Evolutionary conservation across 2,329 filamentous ascomycete species (phyloP), one percentile per base, ranked within the genome.

Genomic region (Stagonosporopsis tanaceti): DNA sequence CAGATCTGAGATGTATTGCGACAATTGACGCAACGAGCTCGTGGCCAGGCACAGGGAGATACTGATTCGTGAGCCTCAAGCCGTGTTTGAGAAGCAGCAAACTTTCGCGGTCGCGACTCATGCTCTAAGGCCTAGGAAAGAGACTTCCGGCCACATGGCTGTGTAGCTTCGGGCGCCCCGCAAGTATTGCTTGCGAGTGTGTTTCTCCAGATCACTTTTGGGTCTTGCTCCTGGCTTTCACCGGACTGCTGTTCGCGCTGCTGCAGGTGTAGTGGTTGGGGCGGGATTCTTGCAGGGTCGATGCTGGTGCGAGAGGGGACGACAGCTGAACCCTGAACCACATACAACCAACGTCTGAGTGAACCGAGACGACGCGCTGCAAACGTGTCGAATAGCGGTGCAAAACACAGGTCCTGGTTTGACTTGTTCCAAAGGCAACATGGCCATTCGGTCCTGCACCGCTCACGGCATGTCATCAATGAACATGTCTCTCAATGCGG

Each of bases 51-150:
- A 44, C 39, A 34, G 32, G 34, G 45, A 22, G 39, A 24, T 17
- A 28, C 45, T 50, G 44, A 50, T 40, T 50, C 54, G 38, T 53
- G 20, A 6, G 15, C 14, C 11, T 45, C 44, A 48, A 57, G 54
- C 48, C 54, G 40, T 50, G 45, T 39, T 50, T 50, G 48, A 45
- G 17, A 41, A 35, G 39, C 38, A 53, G 54, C 48, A 57, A 53
- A 57, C 48, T 57, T 53, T 57, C 15, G 47, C 25, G 45, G 17
- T 34, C 54, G 35, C 54, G 54, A 57, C 54, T 57, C 54, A 44
- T 52, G 48, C 54, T 32, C 41, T 34, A 35, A 22, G 17, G 25
- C 37, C 15, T 25, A 48, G 44, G 44, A 45, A 48, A 35, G 20
- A 53, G 25, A 28, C 34, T 45, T 53, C 15, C 34, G 44, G 54